A percentile compares a stretch with the other conserved stretches of the same genome.
These are phyloP conservation scores for Kuraishia cidri DNA, from an alignment of 805 yeast species.

Conservation along the genomic window DNA sequence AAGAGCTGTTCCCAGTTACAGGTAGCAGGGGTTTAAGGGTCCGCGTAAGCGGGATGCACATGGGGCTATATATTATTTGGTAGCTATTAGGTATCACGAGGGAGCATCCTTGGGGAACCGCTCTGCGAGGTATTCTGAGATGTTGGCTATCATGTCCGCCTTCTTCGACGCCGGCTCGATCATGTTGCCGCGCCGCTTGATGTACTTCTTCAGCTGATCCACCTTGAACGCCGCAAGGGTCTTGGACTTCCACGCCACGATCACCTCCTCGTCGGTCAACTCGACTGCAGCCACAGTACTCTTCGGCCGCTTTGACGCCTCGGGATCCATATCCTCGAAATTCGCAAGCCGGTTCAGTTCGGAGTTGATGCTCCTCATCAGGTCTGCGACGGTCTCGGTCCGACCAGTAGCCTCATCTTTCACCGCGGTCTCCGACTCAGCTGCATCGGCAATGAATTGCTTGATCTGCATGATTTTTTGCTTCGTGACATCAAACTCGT, in stretches of 20 bases:
- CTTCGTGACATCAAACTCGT: conserved; percentile 13
- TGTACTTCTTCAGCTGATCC: conserved; percentile 31
- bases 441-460: neutral
- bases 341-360: conserved; percentile 15
- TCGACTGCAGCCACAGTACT: too few relatives aligned
- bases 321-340: conserved; percentile 7
- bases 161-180: conserved; percentile 30
- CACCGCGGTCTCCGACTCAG: conserved; percentile 4
- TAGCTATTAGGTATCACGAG: too few relatives aligned
- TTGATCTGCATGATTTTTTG: conserved; percentile 5
- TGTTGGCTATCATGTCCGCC: conserved; percentile 31
- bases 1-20: too few relatives aligned
- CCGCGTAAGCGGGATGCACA: too few relatives aligned
- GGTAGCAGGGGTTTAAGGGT: too few relatives aligned
- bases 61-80: too few relatives aligned
- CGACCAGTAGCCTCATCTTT: too few relatives aligned
- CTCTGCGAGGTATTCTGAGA: conserved; percentile 14
- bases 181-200: conserved; percentile 20
- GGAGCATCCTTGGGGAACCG: neutral
- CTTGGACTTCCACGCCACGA: conserved; percentile 29
- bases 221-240: conserved; percentile 26
- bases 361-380: conserved; percentile 9
- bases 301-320: conserved; percentile 7
- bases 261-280: conserved; percentile 27
- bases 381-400: conserved; percentile 2